Conservation (phyloP, 2,329 filamentous ascomycete species). For the Bipolaris oryzae region DNA sequence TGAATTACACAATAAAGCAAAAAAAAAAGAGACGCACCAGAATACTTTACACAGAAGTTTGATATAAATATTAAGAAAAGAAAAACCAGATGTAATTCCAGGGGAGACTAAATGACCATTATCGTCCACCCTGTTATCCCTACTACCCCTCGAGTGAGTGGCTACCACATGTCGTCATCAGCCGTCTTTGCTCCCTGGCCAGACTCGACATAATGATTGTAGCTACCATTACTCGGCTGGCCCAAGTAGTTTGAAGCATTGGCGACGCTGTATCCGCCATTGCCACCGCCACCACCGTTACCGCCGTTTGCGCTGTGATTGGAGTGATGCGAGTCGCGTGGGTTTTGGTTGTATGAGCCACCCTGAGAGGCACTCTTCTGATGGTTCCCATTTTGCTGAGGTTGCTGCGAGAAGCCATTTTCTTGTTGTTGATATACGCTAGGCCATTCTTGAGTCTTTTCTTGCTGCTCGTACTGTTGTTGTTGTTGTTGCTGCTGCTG, state of each 20-base stretch:
- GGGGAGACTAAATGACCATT: constrained; percentile 3
- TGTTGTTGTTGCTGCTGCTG: constrained; percentile 28
- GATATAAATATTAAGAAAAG: not conserved
- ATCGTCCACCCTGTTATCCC: not conserved
- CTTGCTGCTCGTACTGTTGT: constrained; percentile 31
- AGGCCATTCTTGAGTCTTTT: constrained; percentile 32
- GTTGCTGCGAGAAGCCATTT: constrained; percentile 9
- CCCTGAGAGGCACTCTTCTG: constrained; percentile 17
- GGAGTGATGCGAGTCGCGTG: constrained; percentile 44
- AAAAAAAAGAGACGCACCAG: not conserved
- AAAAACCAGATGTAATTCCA: constrained; percentile 1
- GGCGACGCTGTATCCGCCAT: constrained; percentile 44
- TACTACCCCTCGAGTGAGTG: constrained; percentile 11
- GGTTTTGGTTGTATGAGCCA: constrained; percentile 27
- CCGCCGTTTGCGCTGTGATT: constrained; percentile 33
- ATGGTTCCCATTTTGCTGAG: constrained; percentile 22
- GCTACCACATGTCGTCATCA: constrained; percentile 50
- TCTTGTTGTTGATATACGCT: constrained; percentile 25
- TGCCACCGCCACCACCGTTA: constrained; percentile 22
- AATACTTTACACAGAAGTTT: constrained; percentile 3
- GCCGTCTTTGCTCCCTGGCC: constrained; percentile 35
- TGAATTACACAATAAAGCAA: not conserved
- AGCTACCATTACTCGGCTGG: constrained; percentile 31
- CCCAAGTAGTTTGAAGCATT: constrained; percentile 47
- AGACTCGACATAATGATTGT: constrained; percentile 38